These are phyloP conservation scores for Pascua sp. DNA, from an alignment of 1,284 basidiomycete species.

Conservation along the genomic window DNA sequence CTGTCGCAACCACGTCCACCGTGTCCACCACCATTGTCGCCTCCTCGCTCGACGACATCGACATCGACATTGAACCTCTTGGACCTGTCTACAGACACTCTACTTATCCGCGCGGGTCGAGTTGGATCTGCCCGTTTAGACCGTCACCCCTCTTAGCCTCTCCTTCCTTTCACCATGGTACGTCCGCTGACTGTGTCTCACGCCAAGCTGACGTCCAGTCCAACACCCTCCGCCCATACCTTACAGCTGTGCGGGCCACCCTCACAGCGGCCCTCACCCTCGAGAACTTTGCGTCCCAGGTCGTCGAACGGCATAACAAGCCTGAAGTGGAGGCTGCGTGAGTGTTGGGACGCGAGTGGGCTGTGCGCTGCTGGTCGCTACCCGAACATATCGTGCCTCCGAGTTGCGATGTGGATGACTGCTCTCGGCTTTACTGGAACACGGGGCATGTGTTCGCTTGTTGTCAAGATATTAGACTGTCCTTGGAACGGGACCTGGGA, in stretches of 20 bases:
- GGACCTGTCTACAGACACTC: too few species aligned
- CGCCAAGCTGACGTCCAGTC: slow-evolving; percentile 46
- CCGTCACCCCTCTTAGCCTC: neutral
- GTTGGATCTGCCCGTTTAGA: neutral
- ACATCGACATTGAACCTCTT: too few species aligned
- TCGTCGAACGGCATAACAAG: slow-evolving; percentile 94
- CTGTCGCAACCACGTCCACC: too few species aligned
- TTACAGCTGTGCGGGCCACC: slow-evolving; percentile 90
- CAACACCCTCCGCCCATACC: slow-evolving; percentile 82
- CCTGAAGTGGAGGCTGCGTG: slow-evolving; percentile 87
- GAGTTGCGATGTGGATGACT: neutral
- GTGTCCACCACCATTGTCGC: too few species aligned
- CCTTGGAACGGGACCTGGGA: too few species aligned
- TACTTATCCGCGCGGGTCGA: too few species aligned
- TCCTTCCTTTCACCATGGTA: slow-evolving; percentile 5
- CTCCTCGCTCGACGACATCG: too few species aligned
- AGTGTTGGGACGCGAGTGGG: slow-evolving; percentile 26
- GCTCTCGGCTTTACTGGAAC: too few species aligned
- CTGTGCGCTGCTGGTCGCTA: neutral
- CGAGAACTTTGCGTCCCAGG: slow-evolving; percentile 96
- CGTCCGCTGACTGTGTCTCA: neutral
- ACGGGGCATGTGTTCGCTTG: too few species aligned
- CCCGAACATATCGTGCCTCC: neutral
- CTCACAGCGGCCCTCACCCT: slow-evolving; percentile 95
- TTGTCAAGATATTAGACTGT: too few species aligned